phyloP scores from a whole-genome alignment of 192 early-diverging fungal genomes.

The Coemansia sp. region DNA sequence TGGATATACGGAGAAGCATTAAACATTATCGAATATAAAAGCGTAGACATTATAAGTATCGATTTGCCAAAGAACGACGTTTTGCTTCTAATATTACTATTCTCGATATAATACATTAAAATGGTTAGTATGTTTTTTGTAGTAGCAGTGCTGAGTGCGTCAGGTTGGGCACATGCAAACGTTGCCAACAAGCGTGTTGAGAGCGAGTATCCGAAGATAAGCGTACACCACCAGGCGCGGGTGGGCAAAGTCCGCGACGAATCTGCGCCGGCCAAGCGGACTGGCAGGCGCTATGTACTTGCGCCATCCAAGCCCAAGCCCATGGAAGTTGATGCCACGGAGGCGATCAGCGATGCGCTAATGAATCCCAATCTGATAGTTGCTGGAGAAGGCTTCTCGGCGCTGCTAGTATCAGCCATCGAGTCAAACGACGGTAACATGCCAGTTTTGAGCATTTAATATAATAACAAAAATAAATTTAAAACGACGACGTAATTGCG shows the following conservation, averaged over 20 bases:
- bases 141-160: background rate
- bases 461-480: background rate
- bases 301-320: background rate
- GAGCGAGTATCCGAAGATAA: background rate
- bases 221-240: conserved; percentile 7
- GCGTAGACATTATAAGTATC: too few species aligned
- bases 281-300: background rate
- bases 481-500: conserved; percentile 10
- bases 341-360: conserved; percentile 22
- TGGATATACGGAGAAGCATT: too few species aligned
- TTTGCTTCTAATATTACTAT: too few species aligned
- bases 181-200: conserved; percentile 1
- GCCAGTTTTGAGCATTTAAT: conserved; percentile 25
- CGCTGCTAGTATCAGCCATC: conserved; percentile 29
- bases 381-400: conserved; percentile 21
- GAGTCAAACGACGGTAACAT: conserved; percentile 24
- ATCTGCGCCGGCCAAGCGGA: background rate
- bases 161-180: background rate
- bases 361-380: conserved; percentile 9
- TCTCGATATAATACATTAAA: background rate
- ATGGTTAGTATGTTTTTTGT: background rate
- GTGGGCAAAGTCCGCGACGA: background rate
- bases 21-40: too few species aligned
- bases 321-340: background rate
- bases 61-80: too few species aligned